A percentile compares a stretch with the other conserved stretches of the same genome.
phyloP scores from a whole-genome alignment of 2,329 filamentous ascomycete genomes.

The Aspergillus flavus region DNA sequence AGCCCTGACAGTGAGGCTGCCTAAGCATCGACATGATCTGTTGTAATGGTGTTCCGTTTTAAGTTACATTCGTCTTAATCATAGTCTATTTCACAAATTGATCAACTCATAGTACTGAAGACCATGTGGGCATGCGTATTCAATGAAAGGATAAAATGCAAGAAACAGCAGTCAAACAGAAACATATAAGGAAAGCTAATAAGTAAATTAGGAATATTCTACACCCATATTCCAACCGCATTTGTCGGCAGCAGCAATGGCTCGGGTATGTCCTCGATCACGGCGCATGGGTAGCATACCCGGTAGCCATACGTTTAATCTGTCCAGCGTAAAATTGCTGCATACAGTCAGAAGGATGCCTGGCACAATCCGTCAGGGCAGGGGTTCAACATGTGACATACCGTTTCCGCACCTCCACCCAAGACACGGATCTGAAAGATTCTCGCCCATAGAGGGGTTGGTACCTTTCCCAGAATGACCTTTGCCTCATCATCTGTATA shows the following conservation, averaged over 20 bases:
- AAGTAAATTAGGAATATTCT: too few relatives aligned
- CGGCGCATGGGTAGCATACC: not conserved
- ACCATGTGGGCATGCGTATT: not conserved
- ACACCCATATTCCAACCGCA: too few relatives aligned
- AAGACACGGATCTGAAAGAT: not conserved
- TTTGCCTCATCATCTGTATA: not conserved
- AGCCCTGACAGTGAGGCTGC: not conserved
- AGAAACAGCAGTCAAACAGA: not conserved
- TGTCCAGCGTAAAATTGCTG: not conserved
- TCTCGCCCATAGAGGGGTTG: not conserved
- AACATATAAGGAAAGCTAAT: not conserved
- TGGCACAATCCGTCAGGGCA: too few relatives aligned
- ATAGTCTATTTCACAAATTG: not conserved
- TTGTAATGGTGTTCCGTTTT: not conserved
- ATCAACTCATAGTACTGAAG: not conserved
- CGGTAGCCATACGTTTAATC: not conserved
- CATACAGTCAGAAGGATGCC: not conserved
- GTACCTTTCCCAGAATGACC: not conserved
- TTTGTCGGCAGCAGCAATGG: too few relatives aligned
- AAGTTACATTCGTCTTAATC: not conserved
- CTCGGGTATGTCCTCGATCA: not conserved
- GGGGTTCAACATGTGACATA: not conserved
- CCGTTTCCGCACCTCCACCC: conserved; percentile 3
- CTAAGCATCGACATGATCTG: not conserved
- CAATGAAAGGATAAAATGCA: not conserved